Evolutionary conservation across 1,284 basidiomycete genomes (phyloP), one percentile per base, ranked within the genome.

Genomic region (Chondrostereum purpureum): DNA sequence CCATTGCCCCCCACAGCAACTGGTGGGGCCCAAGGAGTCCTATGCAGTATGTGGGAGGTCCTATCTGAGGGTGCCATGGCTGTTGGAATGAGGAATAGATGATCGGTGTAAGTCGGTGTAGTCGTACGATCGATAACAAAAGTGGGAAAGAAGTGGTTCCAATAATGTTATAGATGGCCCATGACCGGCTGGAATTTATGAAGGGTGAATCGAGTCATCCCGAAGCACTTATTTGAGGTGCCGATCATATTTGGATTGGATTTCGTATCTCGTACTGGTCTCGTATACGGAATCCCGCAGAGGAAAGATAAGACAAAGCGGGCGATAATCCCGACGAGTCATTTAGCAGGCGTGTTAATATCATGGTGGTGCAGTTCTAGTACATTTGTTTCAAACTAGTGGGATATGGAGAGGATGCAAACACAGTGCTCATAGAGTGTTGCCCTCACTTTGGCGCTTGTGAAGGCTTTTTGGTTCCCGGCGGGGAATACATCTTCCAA

Each of bases 1-100:
- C 88, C 88, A 52, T 85, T 62, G 1, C 71, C 83, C 12, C 71
- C 65, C 14, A 73, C 65, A 2, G 83, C 87, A 12, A 88, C 65
- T 11, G 83, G 84, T 5, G 81, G 85, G 21, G 58, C 69, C 79
- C 78, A 86, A 1, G 85, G 80, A 3, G 82, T 84, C 53, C 79
- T 64, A 55, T 77, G 75, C 10, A 81, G 62, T 48, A 80, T 76
- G 27, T 18, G 12, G 17, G 37, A 39, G 4, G 14, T 13, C 19
- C 17, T 14, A 18, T 2, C 8, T n/a, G n/a, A n/a, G 12, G 37
- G 14, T 12, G 19, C 14, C 37, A 39, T 39, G 37, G n/a, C 8
- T 8, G 27, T 31, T 31, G n/a, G n/a, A n/a, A n/a, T 8, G 27
- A 31, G 27, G 27, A n/a, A 31, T 8, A 31, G 27, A n/a, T 31